These are phyloP conservation scores for Lomentospora prolificans DNA, from an alignment of 2,329 filamentous ascomycete genomes.

Conservation along the genomic window DNA sequence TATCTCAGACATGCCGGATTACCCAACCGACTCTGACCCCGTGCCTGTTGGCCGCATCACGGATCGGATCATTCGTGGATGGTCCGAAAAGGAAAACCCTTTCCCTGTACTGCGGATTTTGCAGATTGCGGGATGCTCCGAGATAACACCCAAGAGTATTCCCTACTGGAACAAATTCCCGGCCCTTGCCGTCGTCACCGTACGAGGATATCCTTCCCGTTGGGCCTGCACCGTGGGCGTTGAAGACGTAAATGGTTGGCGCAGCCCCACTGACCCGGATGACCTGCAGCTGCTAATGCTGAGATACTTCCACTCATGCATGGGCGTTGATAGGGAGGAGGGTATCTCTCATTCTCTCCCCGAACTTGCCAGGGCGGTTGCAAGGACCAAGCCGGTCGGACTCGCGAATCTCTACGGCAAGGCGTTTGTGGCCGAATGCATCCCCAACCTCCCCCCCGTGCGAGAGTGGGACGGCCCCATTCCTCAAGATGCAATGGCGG, in stretches of 20 bases:
- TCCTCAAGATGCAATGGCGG: neutral
- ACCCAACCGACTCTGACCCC: conserved; percentile 18
- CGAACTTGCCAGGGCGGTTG: neutral
- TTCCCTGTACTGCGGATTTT: conserved; percentile 39
- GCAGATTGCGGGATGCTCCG: conserved; percentile 31
- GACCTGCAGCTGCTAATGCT: conserved; percentile 8
- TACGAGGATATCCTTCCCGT: neutral
- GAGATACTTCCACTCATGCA: conserved; percentile 6
- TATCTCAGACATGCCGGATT: conserved; percentile 26
- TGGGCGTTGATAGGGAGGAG: neutral
- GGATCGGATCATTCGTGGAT: conserved; percentile 36
- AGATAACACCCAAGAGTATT: conserved; percentile 29
- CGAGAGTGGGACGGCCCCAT: neutral
- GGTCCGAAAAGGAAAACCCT: conserved; percentile 28
- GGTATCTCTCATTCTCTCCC: neutral
- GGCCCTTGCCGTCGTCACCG: conserved; percentile 32
- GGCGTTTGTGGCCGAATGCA: neutral
- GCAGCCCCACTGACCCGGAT: conserved; percentile 12
- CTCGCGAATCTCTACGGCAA: neutral
- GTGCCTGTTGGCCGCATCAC: conserved; percentile 26
- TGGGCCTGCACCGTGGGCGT: conserved; percentile 5
- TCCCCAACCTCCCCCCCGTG: neutral
- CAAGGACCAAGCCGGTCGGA: neutral
- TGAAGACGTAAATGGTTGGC: conserved; percentile 24
- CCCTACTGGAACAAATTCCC: conserved; percentile 32